Conservation (phyloP, 2,329 filamentous ascomycete species). For the Aschersonia sp. region DNA sequence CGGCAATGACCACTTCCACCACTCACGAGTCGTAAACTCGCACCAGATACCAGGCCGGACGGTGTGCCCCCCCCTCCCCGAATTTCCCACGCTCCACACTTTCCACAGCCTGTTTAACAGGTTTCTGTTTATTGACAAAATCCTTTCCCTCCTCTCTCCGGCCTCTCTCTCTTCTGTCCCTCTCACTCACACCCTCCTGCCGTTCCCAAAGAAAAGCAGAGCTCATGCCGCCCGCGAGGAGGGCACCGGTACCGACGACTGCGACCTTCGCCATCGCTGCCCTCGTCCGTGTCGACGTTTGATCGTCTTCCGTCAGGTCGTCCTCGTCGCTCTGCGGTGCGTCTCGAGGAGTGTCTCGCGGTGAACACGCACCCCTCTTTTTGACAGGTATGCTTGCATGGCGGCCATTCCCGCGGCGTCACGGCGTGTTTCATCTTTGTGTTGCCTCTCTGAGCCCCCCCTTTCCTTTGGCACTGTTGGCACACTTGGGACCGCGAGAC, state of each 20-base stretch:
- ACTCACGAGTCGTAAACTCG: no score
- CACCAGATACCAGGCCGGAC: no score
- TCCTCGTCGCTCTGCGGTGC: background rate
- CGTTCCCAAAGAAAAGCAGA: no score
- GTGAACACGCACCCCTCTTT: background rate
- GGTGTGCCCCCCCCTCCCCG: no score
- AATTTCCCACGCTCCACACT: no score
- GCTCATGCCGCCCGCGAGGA: background rate
- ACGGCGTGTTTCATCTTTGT: background rate
- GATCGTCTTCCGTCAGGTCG: background rate
- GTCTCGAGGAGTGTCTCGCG: background rate
- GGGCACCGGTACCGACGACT: background rate
- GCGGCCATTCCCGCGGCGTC: background rate
- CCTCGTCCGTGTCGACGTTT: background rate
- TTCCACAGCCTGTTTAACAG: no score
- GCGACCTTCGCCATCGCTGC: background rate
- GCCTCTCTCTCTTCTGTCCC: no score
- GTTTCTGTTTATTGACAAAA: no score
- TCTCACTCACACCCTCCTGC: no score
- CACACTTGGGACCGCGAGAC: no score
- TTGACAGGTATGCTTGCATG: slow-evolving; percentile 1
- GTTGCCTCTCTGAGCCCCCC: background rate
- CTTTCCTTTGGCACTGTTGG: background rate
- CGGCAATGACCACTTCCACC: no score
- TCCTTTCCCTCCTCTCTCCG: no score